These are phyloP conservation scores for Aegle marmelos DNA, from an alignment of 345 rosid species.

Conservation along the genomic window DNA sequence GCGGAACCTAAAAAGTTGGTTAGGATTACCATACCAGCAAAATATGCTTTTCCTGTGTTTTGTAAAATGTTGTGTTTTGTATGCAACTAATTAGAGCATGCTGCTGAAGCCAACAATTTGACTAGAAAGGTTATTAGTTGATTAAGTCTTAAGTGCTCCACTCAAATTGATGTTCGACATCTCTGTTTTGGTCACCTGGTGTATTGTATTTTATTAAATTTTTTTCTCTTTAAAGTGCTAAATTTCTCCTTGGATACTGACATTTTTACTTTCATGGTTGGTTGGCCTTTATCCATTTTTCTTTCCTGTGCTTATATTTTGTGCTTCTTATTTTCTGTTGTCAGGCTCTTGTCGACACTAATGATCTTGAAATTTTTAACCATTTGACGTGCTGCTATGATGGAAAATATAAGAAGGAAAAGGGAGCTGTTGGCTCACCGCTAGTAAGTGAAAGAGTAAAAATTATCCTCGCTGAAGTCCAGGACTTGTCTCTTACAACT, in stretches of 20 bases:
- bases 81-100: background rate
- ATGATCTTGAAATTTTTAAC: conserved; percentile 73
- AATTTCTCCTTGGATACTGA: background rate
- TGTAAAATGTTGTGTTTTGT: background rate
- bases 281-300: background rate
- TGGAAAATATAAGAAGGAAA: conserved; percentile 49
- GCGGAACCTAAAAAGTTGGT: background rate
- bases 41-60: background rate
- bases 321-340: conserved; percentile 15
- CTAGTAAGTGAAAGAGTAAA: conserved; percentile 83
- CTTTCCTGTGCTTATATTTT: background rate
- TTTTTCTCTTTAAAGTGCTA: background rate
- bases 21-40: background rate
- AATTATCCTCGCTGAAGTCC: conserved; percentile 86
- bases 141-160: background rate
- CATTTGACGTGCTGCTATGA: conserved; percentile 58
- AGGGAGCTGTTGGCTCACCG: conserved; percentile 82
- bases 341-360: conserved; percentile 77
- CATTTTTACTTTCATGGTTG: background rate
- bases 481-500: conserved; percentile 62
- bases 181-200: background rate
- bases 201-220: background rate
- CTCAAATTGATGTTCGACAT: background rate
- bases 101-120: background rate
- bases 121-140: background rate